Percentiles rank a stretch among this genome's conserved stretches.
These are phyloP conservation scores for Chenopodium suecicum DNA, from an alignment of 148 eudicot species.

Conservation along the genomic window DNA sequence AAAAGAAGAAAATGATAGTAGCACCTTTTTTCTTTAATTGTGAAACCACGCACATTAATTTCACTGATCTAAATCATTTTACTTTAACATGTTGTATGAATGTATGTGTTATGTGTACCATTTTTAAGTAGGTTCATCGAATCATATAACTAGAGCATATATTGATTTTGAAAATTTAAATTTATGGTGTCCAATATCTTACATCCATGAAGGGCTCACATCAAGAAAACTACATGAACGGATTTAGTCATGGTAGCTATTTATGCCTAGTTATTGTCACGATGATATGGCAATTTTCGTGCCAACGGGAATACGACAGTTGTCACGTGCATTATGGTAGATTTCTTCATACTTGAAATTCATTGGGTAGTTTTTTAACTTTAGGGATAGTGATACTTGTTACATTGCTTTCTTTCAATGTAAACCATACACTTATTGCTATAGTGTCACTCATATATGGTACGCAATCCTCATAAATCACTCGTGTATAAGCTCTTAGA, in stretches of 20 bases:
- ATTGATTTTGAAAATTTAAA: too few relatives aligned
- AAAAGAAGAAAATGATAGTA: too few relatives aligned
- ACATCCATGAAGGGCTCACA: conserved; percentile 20
- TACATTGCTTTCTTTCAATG: conserved; percentile 21
- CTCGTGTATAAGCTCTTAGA: too few relatives aligned
- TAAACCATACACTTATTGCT: conserved; percentile 8
- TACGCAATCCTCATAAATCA: too few relatives aligned
- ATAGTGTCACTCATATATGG: neutral
- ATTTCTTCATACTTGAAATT: neutral
- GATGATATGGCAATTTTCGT: neutral
- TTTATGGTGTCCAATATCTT: conserved; percentile 21
- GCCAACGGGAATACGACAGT: neutral
- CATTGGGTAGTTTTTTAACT: neutral
- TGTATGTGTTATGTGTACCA: neutral
- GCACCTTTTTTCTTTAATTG: too few relatives aligned
- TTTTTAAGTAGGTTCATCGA: neutral
- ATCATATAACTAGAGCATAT: neutral
- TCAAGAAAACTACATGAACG: conserved; percentile 6
- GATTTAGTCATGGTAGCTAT: neutral
- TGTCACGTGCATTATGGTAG: neutral
- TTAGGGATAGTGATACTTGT: neutral
- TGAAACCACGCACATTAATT: too few relatives aligned
- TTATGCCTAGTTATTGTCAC: neutral
- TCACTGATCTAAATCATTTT: neutral
- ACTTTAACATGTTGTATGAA: neutral